Base-by-base conservation (phyloP, 78 protist species). In the Diacronema lutheri region DNA sequence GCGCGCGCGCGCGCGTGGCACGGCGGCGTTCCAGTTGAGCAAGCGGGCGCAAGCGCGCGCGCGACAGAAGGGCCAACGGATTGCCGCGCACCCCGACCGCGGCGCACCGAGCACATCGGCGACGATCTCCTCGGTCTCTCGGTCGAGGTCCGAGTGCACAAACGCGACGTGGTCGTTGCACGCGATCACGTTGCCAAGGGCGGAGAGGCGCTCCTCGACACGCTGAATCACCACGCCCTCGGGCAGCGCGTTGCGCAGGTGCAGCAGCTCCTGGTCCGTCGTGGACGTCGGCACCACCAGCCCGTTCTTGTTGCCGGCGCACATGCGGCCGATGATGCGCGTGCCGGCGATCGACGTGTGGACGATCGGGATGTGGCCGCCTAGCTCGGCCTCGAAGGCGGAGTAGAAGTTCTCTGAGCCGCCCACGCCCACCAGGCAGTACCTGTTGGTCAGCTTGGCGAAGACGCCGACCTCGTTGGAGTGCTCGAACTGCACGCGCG, bases 141-240 rank as follows among this genome's bases (percentile, higher is more conserved):
- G 73, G 81, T 97, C 99, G 16, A 98, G n/a, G 31, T 98, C 99
- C 35, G 99, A 96, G 82, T 98, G 99, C 26, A 96, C 83, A 0
- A 99, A 86, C 13, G 99, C 99, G 11, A 97, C 99, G 84, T 98
- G 92, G 89, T 99, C 99, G 92, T 99, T 99, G 74, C 93, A 78
- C 29, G 94, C 95, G 33, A 99, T 92, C 55, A 90, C 85, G 89
- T 99, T 99, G 44, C 99, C 99, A 20, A 98, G 93, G 38, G 99
- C 99, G 3, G 98, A 95, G 25, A 97, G 95, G 9, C 96, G 88
- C 85, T 98, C 99, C 85, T 98, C 99, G 1, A 98, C 94, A 5
- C 90, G 74, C 65, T 80, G 83, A 0, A 97, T 93, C 40, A 72
- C 81, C 21, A 97, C 98, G 0, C 60, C 35, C 56, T 99, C 99